These are phyloP conservation scores for Leccinum angustisporum DNA, from an alignment of 1,284 basidiomycete genomes.

Conservation along the genomic window DNA sequence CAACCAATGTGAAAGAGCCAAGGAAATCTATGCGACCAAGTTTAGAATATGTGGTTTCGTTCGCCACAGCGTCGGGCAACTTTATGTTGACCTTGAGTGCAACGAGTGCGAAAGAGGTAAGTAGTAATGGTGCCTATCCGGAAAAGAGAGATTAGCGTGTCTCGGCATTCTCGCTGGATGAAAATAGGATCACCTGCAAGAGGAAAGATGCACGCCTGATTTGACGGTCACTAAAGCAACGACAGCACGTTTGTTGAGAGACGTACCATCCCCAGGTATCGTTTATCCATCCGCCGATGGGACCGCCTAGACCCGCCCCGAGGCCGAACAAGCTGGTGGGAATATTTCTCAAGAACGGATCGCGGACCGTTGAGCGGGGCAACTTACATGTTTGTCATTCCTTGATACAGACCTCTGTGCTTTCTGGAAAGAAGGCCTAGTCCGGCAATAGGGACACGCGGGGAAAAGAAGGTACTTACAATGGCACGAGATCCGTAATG, in stretches of 20 bases:
- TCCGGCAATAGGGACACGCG: constrained; percentile 30
- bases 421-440: constrained; percentile 47
- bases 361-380: constrained; percentile 3
- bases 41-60: constrained; percentile 60
- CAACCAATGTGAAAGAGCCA: constrained; percentile 78
- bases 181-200: constrained; percentile 62
- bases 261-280: background rate
- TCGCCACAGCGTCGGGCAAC: constrained; percentile 59
- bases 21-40: constrained; percentile 74
- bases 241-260: background rate
- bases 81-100: constrained; percentile 72
- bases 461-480: constrained; percentile 50
- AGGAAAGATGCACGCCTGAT: constrained; percentile 31
- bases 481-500: constrained; percentile 77
- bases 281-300: constrained; percentile 75
- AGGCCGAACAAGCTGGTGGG: constrained; percentile 65
- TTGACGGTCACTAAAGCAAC: constrained; percentile 16
- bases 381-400: constrained; percentile 80
- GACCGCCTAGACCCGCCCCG: constrained; percentile 83
- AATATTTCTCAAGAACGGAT: constrained; percentile 13
- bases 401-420: constrained; percentile 86
- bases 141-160: constrained; percentile 13
- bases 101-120: constrained; percentile 69
- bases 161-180: background rate
- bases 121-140: constrained; percentile 73